phyloP scores from a whole-genome alignment of 306 rosid genomes.

The Albizia julibrissin region DNA sequence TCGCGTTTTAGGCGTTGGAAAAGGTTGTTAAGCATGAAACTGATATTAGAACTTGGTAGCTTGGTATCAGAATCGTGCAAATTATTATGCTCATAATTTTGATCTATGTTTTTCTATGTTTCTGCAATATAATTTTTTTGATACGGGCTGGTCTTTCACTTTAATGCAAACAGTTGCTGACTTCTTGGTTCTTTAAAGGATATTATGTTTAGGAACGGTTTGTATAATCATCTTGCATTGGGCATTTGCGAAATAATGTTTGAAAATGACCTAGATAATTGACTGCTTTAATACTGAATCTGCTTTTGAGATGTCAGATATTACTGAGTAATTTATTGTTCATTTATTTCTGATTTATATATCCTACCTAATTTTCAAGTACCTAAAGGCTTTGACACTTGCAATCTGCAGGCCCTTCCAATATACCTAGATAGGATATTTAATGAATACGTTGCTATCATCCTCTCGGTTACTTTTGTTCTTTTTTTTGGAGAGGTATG shows the following conservation, averaged over 20 bases:
- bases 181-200: not conserved
- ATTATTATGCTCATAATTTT: not conserved
- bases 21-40: not conserved
- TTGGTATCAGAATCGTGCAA: not conserved
- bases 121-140: not conserved
- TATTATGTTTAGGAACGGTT: not conserved
- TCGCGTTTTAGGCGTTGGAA: not conserved
- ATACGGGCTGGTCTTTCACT: not conserved
- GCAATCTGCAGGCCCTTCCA: slow-evolving; percentile 89
- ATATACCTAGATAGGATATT: slow-evolving; percentile 85
- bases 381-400: slow-evolving; percentile 45
- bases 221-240: not conserved
- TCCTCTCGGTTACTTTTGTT: slow-evolving; percentile 95
- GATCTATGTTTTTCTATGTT: not conserved
- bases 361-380: slow-evolving; percentile 35
- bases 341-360: slow-evolving; percentile 21
- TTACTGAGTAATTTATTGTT: not conserved
- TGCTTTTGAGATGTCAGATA: slow-evolving; percentile 6
- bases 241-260: not conserved
- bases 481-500: slow-evolving; percentile 90
- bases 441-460: slow-evolving; percentile 89
- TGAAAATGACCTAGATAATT: not conserved
- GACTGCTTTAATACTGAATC: not conserved
- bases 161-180: not conserved
- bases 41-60: not conserved